Base-by-base conservation (phyloP, 257 asterid genomes). In the Cruciata laevipes region DNA sequence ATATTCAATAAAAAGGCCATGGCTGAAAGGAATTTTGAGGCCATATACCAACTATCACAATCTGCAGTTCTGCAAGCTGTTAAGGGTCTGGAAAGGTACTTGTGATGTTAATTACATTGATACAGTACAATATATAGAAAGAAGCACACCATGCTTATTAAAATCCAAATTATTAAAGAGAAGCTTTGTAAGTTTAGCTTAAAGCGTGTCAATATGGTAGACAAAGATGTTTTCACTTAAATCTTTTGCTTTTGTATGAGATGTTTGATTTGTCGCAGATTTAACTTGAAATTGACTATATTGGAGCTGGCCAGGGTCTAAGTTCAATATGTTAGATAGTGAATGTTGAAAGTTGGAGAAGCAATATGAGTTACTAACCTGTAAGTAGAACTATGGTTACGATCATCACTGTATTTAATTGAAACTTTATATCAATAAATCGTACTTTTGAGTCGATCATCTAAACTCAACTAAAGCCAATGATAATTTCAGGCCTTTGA, bases 1-100 rank as follows among this genome's bases (percentile, higher is more conserved):
- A 88, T 90, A 86, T 90, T 90, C 63, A 82, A 83, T 33, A 83
- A 79, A 70, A 68, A 71, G 63, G 92, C 95, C 24, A 82, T 90
- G 83, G 74, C 18, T 51, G 77, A 74, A 63, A 71, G 20, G 58
- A 49, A 83, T 66, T 84, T 86, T 40, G 78, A 72, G 69, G 75
- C 51, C 9, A 74, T 90, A 53, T 23, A 75, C 73, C 84, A 90
- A 55, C 82, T 82, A 65, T 90, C 95, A 18, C 18, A 63, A 66
- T 38, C 32, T 60, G 95, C 90, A 72, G 81, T 83, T 71, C 66
- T 66, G n/a, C 76, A 25, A 66, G 92, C 86, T 49, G 74, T 58
- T 38, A 84, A 77, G 78, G 89, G 84, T 59, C 59, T 84, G 69
- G 68, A 75, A 73, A 78, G 61, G 61, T 55, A 55, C 10, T 7